A percentile compares a stretch with the other conserved stretches of the same genome.
These are phyloP conservation scores for Quercus lobata DNA, from an alignment of 331 rosid genomes.

Conservation along the genomic window DNA sequence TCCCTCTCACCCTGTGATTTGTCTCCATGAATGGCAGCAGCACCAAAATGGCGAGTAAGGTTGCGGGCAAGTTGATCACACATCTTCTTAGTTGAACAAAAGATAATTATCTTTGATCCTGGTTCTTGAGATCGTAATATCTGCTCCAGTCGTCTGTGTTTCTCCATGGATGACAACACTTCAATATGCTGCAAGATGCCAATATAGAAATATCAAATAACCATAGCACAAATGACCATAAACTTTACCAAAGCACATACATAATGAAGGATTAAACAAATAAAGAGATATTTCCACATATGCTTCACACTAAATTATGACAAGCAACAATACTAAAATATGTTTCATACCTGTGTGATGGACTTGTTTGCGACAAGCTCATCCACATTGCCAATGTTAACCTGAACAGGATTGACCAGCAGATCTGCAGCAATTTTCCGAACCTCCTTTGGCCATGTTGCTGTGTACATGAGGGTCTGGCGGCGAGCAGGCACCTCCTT, in stretches of 20 bases:
- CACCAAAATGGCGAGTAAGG: conserved; percentile 90
- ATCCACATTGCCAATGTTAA: conserved; percentile 93
- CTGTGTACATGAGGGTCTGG: conserved; percentile 96
- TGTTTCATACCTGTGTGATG: conserved; percentile 76
- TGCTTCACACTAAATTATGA: not conserved
- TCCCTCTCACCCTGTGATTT: conserved; percentile 98
- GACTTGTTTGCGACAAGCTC: conserved; percentile 98
- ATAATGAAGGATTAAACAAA: not conserved
- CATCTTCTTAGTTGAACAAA: conserved; percentile 98
- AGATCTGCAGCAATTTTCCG: conserved; percentile 97
- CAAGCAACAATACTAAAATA: not conserved
- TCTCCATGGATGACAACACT: conserved; percentile 69
- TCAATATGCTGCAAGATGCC: conserved; percentile 69
- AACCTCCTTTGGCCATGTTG: conserved; percentile 99
- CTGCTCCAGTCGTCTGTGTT: conserved; percentile 80
- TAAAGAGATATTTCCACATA: not conserved
- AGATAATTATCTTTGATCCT: conserved; percentile 87
- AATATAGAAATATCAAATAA: not conserved
- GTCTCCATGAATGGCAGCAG: conserved; percentile 98
- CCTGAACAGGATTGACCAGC: conserved; percentile 88
- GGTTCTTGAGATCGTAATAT: conserved; percentile 89
- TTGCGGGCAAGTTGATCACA: conserved; percentile 97
- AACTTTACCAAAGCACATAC: not conserved
- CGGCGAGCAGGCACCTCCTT: conserved; percentile 92
- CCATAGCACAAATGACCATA: not conserved